Evolutionary conservation across 1,139 yeast genomes (phyloP).

Genomic region (Yamadazyma dendronema): DNA sequence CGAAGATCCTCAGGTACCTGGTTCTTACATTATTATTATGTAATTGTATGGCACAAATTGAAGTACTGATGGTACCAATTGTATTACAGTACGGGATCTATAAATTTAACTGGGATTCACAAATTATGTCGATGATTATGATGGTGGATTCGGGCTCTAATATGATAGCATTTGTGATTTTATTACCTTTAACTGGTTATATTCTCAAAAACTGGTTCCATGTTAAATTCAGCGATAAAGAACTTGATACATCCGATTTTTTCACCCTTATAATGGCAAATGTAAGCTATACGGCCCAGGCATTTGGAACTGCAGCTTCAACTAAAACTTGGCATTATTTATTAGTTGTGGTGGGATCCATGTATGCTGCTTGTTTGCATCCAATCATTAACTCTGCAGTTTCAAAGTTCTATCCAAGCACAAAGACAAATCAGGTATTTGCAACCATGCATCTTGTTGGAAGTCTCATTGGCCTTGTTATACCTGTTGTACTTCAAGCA

Average conservation of each 20-base stretch:
- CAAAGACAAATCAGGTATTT: slow-evolving; percentile 9
- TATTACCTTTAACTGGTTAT: slow-evolving; percentile 30
- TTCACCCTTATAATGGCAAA: slow-evolving; percentile 1
- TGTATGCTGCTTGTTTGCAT: slow-evolving; percentile 1
- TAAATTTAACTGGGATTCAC: slow-evolving; percentile 57
- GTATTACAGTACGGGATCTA: slow-evolving; percentile 57
- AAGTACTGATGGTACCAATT: slow-evolving; percentile 39
- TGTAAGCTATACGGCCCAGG: not conserved
- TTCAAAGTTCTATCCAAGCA: slow-evolving; percentile 12
- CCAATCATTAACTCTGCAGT: slow-evolving; percentile 5
- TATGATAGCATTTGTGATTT: slow-evolving; percentile 28
- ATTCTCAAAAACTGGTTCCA: slow-evolving; percentile 7
- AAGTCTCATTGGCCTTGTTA: slow-evolving; percentile 18
- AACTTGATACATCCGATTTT: slow-evolving; percentile 8
- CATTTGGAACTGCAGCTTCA: not conserved
- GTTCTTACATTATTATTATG: slow-evolving; percentile 44
- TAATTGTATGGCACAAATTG: not conserved
- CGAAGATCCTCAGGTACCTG: slow-evolving; percentile 22
- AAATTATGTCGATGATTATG: slow-evolving; percentile 56
- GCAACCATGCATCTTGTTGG: slow-evolving; percentile 7
- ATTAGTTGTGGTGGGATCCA: not conserved
- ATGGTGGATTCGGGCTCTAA: slow-evolving; percentile 50
- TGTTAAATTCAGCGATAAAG: slow-evolving; percentile 3
- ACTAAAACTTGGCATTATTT: slow-evolving; percentile 3
- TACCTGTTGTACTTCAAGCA: slow-evolving; percentile 22